Percentiles rank a stretch among this genome's conserved stretches.
Conservation (phyloP, 306 rosid species). For the Calophaca sinica region DNA sequence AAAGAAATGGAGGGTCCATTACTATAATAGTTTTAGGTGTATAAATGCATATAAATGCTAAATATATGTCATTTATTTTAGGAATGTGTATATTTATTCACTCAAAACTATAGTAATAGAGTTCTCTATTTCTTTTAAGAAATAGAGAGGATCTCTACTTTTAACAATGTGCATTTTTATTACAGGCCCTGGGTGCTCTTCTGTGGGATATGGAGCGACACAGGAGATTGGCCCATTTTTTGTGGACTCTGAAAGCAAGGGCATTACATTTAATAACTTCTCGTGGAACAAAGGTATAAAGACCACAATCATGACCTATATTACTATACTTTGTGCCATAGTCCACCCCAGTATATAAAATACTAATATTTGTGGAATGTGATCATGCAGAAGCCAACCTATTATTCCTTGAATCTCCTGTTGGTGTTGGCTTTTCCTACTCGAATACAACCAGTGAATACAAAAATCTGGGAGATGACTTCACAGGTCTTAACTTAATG, state of each 20-base stretch:
- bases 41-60: no score
- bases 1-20: no score
- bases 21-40: no score
- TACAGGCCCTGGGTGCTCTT: constrained; percentile 96
- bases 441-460: constrained; percentile 78
- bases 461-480: constrained; percentile 70
- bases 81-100: no score
- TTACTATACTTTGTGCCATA: constrained; percentile 30
- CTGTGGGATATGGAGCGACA: constrained; percentile 98
- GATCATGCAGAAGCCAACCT: constrained; percentile 74
- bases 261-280: constrained; percentile 67
- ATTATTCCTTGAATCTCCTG: constrained; percentile 77
- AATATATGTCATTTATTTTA: no score
- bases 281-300: constrained; percentile 83
- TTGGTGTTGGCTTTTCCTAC: constrained; percentile 74
- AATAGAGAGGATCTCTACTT: no score
- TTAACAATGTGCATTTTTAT: constrained; percentile 39
- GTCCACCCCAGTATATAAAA: constrained; percentile 1
- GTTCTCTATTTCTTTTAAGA: no score
- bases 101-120: no score
- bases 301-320: background rate
- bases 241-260: constrained; percentile 71
- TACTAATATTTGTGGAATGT: constrained; percentile 37
- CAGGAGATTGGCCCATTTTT: constrained; percentile 95
- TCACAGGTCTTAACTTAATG: constrained; percentile 62